phyloP scores from a whole-genome alignment of 805 yeast species.

The Candida schatavii region DNA sequence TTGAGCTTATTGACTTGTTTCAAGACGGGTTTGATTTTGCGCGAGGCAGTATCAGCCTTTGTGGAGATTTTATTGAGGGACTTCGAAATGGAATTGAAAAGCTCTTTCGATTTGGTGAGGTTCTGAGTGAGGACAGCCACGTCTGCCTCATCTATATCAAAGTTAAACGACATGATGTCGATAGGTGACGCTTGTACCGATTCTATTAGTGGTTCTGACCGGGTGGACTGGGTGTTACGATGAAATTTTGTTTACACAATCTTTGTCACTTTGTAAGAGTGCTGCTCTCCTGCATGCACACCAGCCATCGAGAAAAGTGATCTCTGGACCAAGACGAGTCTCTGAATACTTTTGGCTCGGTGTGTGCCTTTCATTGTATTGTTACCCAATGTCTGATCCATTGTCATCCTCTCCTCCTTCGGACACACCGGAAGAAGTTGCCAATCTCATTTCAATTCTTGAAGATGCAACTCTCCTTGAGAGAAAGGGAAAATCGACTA shows the following conservation, averaged over 20 bases:
- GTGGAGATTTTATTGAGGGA: constrained; percentile 54
- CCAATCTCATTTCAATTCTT: constrained; percentile 17
- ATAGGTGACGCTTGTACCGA: no score
- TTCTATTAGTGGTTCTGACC: no score
- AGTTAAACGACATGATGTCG: constrained; percentile 14
- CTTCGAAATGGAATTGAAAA: constrained; percentile 53
- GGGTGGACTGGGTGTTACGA: no score
- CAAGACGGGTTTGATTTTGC: constrained; percentile 69
- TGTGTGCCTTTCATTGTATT: no score
- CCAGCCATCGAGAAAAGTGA: not conserved
- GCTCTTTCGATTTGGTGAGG: constrained; percentile 52
- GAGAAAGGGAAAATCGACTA: constrained; percentile 21
- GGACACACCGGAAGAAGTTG: constrained; percentile 15
- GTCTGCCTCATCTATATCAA: constrained; percentile 77
- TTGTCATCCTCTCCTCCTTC: not conserved
- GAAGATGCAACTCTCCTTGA: constrained; percentile 14
- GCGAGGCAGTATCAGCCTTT: constrained; percentile 54
- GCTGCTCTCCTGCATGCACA: no score
- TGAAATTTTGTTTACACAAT: no score
- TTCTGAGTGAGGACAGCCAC: constrained; percentile 79
- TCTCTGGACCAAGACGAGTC: not conserved
- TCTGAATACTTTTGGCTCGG: no score
- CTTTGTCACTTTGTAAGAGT: no score
- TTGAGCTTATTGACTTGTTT: constrained; percentile 57
- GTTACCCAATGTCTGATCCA: no score